Base-by-base conservation (phyloP, 1,284 basidiomycete species). In the Athelia sp. region DNA sequence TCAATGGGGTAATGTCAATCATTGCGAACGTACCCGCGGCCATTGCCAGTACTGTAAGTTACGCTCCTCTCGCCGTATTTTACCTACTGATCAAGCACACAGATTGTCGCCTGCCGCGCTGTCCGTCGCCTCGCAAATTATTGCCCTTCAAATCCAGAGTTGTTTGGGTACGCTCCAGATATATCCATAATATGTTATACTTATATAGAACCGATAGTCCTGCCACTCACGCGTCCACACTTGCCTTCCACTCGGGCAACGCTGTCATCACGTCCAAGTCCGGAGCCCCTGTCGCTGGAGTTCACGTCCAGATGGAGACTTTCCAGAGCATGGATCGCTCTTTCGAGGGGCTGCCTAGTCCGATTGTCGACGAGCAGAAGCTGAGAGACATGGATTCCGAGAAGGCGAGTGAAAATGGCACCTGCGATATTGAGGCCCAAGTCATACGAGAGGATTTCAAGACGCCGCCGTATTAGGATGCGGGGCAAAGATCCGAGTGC, bases 1-100 rank as follows among this genome's bases (percentile, higher is more conserved):
- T 88, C 42, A 88, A 88, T 58, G 71, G 84, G 1, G 79, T 87
- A 49, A 85, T 87, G 83, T 83, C 80, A 17, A 81, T 87, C 61
- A 84, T 87, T 50, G 81, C 78, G 24, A 87, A 87, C 58, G 84
- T 87, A 29, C 84, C 84, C 2, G 83, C 84, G 43, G 83, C 83
- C 10, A 76, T 85, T 50, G 75, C 78, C 4, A 81, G 81, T 10
- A 84, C 82, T 10, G 83, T 84, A 55, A 56, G 78, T 53, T 6
- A 14, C 34, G 40, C 46, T 45, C 10, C 11, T 43, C 24, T 45
- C 23, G 23, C n/a, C 47, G 32, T 24, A 35, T 19, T 11, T 6
- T 23, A 13, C 23, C 19, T 48, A 31, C 40, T 14, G 40, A 29
- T n/a, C 35, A 24, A 14, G 19, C 15, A 44, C 15, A 4, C 50